Evolutionary conservation across 768 basidiomycete genomes (phyloP).

Genomic region (Boletales sp.): DNA sequence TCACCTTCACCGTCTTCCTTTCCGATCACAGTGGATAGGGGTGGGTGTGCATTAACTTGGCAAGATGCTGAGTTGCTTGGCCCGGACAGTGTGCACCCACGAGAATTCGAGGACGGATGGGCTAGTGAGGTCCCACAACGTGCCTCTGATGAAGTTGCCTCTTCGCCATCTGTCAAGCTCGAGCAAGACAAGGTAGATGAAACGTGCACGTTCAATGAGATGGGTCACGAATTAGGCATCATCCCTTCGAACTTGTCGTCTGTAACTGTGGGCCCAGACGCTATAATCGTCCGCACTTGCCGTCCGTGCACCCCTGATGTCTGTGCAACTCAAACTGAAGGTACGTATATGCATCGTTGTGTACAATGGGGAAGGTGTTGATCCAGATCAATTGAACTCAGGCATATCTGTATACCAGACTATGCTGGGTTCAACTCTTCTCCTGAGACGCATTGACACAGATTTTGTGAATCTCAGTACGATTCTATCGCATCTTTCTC

Average conservation of each 20-base stretch:
- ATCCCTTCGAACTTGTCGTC: constrained; percentile 2
- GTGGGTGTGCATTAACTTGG: constrained; percentile 33
- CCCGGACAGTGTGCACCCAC: constrained; percentile 40
- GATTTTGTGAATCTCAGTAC: constrained; percentile 70
- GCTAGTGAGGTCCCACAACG: constrained; percentile 14
- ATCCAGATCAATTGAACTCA: constrained; percentile 24
- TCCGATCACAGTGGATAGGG: constrained; percentile 4
- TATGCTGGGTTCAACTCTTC: constrained; percentile 47
- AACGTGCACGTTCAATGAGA: constrained; percentile 5
- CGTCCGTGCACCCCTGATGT: constrained; percentile 60
- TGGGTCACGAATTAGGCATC: constrained; percentile 3
- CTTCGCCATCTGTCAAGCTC: neutral
- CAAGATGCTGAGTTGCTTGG: constrained; percentile 44
- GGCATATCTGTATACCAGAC: constrained; percentile 77
- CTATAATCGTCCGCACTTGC: constrained; percentile 60
- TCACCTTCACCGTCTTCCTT: constrained; percentile 10
- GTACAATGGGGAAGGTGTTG: constrained; percentile 2
- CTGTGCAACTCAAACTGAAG: constrained; percentile 67
- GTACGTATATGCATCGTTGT: constrained; percentile 33
- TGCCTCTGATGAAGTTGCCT: neutral
- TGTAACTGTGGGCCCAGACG: constrained; percentile 15
- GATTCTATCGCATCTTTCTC: constrained; percentile 40
- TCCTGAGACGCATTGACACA: constrained; percentile 73
- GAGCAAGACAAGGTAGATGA: constrained; percentile 3
- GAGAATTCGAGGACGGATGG: constrained; percentile 41